Base-by-base conservation (phyloP, 805 yeast genomes). In the Metschnikowia borealis region DNA sequence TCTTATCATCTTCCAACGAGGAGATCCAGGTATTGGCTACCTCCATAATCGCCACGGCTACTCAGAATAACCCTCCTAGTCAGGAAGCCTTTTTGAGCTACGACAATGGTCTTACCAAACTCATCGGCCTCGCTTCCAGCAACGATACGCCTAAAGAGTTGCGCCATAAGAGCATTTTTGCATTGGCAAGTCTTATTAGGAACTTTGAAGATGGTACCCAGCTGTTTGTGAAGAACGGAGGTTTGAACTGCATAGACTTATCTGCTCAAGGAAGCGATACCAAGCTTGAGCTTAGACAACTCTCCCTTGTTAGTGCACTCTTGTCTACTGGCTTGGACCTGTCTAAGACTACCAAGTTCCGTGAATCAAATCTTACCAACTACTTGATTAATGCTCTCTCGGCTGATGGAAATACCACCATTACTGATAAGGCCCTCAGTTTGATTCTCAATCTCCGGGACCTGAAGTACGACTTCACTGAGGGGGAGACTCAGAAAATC, bases 41-140 rank as follows among this genome's bases (percentile, higher is more conserved):
- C 52, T 83, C 94, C 35, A 80, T 87, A 38, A 78, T 91, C 21
- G 97, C 96, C 2, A 87, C 92, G 0, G 96, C 98, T 0, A 95
- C 87, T 3, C 99, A 94, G 68, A 94, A 94, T 65, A 94, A 94
- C 65, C 82, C 81, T 3, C 80, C 78, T 50, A 73, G 90, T 3
- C 98, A 90, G 67, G 73, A 76, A 49, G 87, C 80, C 47, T 85
- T 87, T 53, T 65, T 76, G 38, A 78, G 79, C 51, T 73, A 83
- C 52, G 71, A 70, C 0, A 62, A 68, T 23, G 84, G 84, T 2
- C 62, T 83, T 34, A 54, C 62, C n/a, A 67, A 65, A 47, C 67
- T 85, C 48, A 65, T 85, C 10, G 50, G 64, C 1, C 57, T 82
- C 20, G 76, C 80, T 0, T 63, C 65, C 20, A 63, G 60, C 2